Conservation (phyloP, 441 rosid genomes). For the Theobroma grandiflorum region DNA sequence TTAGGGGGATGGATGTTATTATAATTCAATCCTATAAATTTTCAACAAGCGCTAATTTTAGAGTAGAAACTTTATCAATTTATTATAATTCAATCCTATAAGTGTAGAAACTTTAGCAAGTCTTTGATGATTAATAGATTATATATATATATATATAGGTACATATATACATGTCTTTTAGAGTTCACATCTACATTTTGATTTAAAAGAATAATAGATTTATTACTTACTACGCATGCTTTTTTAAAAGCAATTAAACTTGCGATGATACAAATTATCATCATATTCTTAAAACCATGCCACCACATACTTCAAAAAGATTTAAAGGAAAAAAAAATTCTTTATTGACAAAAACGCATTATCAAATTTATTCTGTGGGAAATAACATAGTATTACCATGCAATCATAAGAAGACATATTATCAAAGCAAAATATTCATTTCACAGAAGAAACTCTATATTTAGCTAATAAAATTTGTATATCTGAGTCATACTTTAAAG, state of each 20-base stretch:
- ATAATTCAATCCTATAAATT: too few relatives aligned
- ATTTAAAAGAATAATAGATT: conserved; percentile 14
- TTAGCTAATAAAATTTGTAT: not conserved
- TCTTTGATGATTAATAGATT: too few relatives aligned
- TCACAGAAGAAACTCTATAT: not conserved
- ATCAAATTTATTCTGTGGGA: not conserved
- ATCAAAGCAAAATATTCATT: not conserved
- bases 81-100: too few relatives aligned
- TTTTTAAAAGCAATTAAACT: conserved; percentile 12
- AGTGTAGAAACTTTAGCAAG: too few relatives aligned
- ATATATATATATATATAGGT: too few relatives aligned
- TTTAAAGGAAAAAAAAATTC: not conserved
- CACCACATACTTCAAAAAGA: not conserved
- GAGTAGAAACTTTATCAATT: too few relatives aligned
- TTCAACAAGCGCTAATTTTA: too few relatives aligned
- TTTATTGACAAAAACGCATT: not conserved
- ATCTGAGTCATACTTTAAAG: not conserved
- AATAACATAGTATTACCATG: not conserved
- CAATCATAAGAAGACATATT: not conserved
- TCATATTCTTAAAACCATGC: conserved; percentile 7
- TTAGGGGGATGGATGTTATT: too few relatives aligned
- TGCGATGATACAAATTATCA: conserved; percentile 1
- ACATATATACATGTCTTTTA: conserved; percentile 57
- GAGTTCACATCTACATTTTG: conserved; percentile 70
- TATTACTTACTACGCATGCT: not conserved